Evolutionary conservation across 116 monocot genomes (phyloP), one percentile per base, ranked within the genome.

Genomic region (Zostera marina): DNA sequence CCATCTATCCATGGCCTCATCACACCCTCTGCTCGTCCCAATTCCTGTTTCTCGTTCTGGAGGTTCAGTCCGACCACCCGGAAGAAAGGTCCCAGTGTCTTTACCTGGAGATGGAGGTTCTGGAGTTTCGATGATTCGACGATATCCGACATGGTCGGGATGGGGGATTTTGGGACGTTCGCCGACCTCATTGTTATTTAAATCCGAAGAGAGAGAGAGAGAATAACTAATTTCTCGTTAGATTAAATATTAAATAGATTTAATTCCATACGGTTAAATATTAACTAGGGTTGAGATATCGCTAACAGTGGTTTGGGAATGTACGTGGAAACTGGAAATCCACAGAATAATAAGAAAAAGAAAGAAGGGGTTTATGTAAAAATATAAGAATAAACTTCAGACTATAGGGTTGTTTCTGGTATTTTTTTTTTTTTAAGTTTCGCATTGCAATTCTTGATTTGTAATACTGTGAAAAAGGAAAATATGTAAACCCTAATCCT

Each of bases 271-370:
- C n/a, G n/a, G n/a, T n/a, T n/a, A n/a, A n/a, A n/a, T n/a, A n/a
- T n/a, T n/a, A n/a, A n/a, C n/a, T n/a, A n/a, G n/a, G 39, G 68
- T 76, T 21, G 94, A 89, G 16, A 52, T 89, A 16, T 85, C 85
- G 44, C 74, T 96, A 20, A 53, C 89, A 2, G 68, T 96, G 52
- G 96, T 89, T 47, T 96, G 96, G 96, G 77, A 80, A 6, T 85
- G 79, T 51, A 85, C 96, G 17, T 96, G 96, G 96, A 77, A 66
- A 72, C 72, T 96, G 96, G 96, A 77, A 66, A 72, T 70, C 77
- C 32, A 32, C 2, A 32, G 32, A 2, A 11, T n/a, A n/a, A n/a
- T n/a, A n/a, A n/a, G 32, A 32, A 32, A 3, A 32, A 32, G 32
- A 32, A 3, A 5, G 32, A 25, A 8, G 3, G 7, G 11, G n/a